Evolutionary conservation across 2,329 filamentous ascomycete species (phyloP).

Genomic region (Exophiala alcalophila): DNA sequence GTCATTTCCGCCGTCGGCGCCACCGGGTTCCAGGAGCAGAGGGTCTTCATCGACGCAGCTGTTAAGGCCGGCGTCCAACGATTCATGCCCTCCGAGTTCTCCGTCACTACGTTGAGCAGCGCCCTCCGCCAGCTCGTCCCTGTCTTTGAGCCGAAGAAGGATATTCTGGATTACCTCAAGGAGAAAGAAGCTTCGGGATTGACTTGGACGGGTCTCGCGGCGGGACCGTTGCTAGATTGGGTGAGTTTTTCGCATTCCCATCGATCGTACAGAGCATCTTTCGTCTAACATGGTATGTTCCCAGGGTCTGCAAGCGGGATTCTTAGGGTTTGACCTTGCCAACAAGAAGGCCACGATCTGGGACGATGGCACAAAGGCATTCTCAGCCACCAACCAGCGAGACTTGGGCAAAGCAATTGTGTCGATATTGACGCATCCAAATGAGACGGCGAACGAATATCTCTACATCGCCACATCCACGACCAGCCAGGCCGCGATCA

Average conservation of each 20-base stretch:
- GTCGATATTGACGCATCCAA: slow-evolving; percentile 47
- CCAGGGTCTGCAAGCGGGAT: slow-evolving; percentile 34
- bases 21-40: slow-evolving; percentile 38
- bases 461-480: slow-evolving; percentile 47
- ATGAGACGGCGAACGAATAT: slow-evolving; percentile 53
- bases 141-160: slow-evolving; percentile 35
- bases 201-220: slow-evolving; percentile 34
- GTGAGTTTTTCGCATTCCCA: slow-evolving; percentile 17
- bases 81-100: slow-evolving; percentile 42
- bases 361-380: slow-evolving; percentile 49
- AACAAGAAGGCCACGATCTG: slow-evolving; percentile 44
- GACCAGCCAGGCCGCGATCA: slow-evolving; percentile 44
- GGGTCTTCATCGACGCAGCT: slow-evolving; percentile 41
- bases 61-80: slow-evolving; percentile 41
- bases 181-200: slow-evolving; percentile 26
- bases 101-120: slow-evolving; percentile 31
- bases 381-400: slow-evolving; percentile 49
- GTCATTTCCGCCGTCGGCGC: slow-evolving; percentile 51
- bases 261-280: no score
- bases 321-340: slow-evolving; percentile 48
- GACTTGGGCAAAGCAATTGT: slow-evolving; percentile 50
- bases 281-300: slow-evolving; percentile 2
- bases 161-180: slow-evolving; percentile 32
- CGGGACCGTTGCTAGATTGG: slow-evolving; percentile 38
- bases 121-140: slow-evolving; percentile 31